Evolutionary conservation across 169 alveolate species (phyloP), one percentile per base, ranked within the genome.

Genomic region (Cryptosporidium sp.): DNA sequence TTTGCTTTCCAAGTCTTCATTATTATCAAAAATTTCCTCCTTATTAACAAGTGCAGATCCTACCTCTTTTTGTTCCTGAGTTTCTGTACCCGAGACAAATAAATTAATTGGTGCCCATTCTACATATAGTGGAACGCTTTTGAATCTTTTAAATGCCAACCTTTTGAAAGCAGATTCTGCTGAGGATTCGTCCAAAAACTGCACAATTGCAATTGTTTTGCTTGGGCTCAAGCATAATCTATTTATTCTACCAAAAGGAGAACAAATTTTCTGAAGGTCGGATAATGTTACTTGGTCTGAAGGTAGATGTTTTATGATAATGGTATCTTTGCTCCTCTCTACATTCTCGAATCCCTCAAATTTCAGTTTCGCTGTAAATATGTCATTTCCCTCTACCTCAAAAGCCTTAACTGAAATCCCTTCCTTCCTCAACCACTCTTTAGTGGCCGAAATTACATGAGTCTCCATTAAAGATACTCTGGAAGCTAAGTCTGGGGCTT

Each of bases 381-480:
- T 67, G 43, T 94, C 86, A 80, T 80, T 84, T 39, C 94, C 93
- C 9, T 84, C 84, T 58, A 91, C 65, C 59, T 95, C 96, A 80
- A 96, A 95, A 21, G 95, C 95, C 69, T 95, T 96, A 69, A 95
- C 92, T 85, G 94, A 86, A 33, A 97, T 94, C 4, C 99, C 99
- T 87, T 96, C 97, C 61, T 94, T 93, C 70, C 93, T 93, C 67
- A 98, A 73, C 99, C 99, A 98, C 69, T 95, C 96, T 86, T 96
- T 97, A 65, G 98, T 96, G 80, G 97, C 96, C 69, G 95, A 93
- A 71, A 97, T 95, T 21, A 98, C 95, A 37, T 94, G 96, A 16
- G 99, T 96, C 85, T 98, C 99, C 61, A 97, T 94, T 10, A 96
- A 93, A 1, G 99, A 94, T 26, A 95, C 96, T 91, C 96, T 95